Evolutionary conservation across 768 basidiomycete species (phyloP).

Genomic region (Scleroderma bovista): DNA sequence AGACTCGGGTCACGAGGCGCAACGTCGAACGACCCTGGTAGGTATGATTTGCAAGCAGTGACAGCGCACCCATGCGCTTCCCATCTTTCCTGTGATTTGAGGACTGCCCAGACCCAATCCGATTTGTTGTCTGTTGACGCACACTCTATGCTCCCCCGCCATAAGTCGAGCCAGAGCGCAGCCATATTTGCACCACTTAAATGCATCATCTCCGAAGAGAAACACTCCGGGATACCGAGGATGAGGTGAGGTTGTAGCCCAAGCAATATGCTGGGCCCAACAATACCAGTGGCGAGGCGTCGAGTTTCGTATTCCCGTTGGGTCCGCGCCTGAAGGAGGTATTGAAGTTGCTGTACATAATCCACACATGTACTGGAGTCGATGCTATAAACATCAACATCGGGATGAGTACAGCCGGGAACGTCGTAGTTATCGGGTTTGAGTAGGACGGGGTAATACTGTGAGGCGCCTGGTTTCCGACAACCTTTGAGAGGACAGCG

Average conservation of each 20-base stretch:
- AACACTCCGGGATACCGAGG: slow-evolving; percentile 29
- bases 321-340: slow-evolving; percentile 2
- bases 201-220: slow-evolving; percentile 40
- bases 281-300: slow-evolving; percentile 29
- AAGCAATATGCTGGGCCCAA: slow-evolving; percentile 31
- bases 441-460: slow-evolving; percentile 35
- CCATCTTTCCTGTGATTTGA: background rate
- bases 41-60: slow-evolving; percentile 9
- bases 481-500: slow-evolving; percentile 27
- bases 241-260: slow-evolving; percentile 21
- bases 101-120: background rate
- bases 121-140: background rate
- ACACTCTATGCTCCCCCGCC: slow-evolving; percentile 6
- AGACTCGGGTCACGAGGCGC: slow-evolving; percentile 15
- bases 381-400: slow-evolving; percentile 16
- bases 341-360: background rate
- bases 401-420: slow-evolving; percentile 15
- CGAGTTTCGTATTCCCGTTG: slow-evolving; percentile 19
- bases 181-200: slow-evolving; percentile 23
- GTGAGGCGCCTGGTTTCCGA: slow-evolving; percentile 27
- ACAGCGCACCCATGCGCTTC: slow-evolving; percentile 2
- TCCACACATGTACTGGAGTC: background rate
- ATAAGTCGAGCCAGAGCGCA: slow-evolving; percentile 11
- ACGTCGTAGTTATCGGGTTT: slow-evolving; percentile 20
- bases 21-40: slow-evolving; percentile 15